Conservation (phyloP, 768 basidiomycete species). For the Inosperma sp. region DNA sequence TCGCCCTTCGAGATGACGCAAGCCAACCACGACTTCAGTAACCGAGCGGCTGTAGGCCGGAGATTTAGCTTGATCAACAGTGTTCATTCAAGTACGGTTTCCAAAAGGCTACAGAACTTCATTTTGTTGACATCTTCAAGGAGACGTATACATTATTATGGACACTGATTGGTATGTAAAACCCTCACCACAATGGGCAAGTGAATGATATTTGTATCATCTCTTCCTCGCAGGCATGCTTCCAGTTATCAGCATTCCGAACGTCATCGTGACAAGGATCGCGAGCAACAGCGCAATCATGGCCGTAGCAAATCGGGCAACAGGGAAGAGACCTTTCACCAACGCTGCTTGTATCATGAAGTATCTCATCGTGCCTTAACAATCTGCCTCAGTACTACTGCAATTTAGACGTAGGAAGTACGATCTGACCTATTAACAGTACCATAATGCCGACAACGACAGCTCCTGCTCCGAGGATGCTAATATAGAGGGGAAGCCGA, state of each 20-base stretch:
- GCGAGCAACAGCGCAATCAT: conserved; percentile 39
- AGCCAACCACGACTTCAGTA: too few relatives aligned
- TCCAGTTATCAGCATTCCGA: conserved; percentile 38
- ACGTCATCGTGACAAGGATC: conserved; percentile 39
- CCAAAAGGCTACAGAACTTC: too few relatives aligned
- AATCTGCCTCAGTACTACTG: neutral
- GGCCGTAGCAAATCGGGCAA: conserved; percentile 41
- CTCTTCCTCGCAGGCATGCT: conserved; percentile 12
- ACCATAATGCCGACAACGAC: conserved; percentile 44
- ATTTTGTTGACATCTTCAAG: too few relatives aligned
- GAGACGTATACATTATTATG: too few relatives aligned
- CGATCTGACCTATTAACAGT: conserved; percentile 42
- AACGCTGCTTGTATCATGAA: conserved; percentile 50
- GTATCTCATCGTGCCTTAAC: conserved; percentile 47
- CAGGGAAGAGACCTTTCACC: conserved; percentile 47
- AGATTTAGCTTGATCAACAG: too few relatives aligned
- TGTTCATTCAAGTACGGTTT: too few relatives aligned
- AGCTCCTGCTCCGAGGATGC: conserved; percentile 49
- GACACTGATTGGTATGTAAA: too few relatives aligned
- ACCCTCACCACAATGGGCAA: too few relatives aligned
- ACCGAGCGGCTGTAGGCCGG: too few relatives aligned
- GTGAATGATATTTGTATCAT: too few relatives aligned
- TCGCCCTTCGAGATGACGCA: too few relatives aligned
- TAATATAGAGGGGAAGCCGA: conserved; percentile 33
- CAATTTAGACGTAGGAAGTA: neutral